A percentile compares a stretch with the other conserved stretches of the same genome.
Conservation (phyloP, 2,329 filamentous ascomycete genomes). For the Bretziella fagacearum region DNA sequence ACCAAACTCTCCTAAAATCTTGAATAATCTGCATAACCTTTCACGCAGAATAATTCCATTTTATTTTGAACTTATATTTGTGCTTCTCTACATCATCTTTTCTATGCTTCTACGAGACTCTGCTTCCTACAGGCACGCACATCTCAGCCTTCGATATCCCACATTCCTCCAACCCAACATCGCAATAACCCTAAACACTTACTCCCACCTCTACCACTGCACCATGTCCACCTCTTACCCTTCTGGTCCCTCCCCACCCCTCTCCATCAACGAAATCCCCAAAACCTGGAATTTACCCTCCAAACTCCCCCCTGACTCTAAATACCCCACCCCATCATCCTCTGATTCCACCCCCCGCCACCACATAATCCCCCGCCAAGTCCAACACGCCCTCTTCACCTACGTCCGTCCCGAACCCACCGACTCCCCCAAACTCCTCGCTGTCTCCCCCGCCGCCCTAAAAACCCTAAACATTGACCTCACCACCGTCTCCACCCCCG, state of each 20-base stretch:
- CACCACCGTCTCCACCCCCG: conserved; percentile 48
- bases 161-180: neutral
- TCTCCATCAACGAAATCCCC: conserved; percentile 36
- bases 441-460: conserved; percentile 62
- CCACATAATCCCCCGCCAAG: conserved; percentile 61
- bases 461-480: conserved; percentile 59
- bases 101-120: neutral
- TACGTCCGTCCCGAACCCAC: conserved; percentile 70
- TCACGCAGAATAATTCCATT: no score
- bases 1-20: neutral
- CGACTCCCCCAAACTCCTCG: conserved; percentile 60
- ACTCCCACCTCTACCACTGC: no score
- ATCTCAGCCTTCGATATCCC: neutral
- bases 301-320: conserved; percentile 56
- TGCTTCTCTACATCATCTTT: neutral
- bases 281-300: conserved; percentile 50
- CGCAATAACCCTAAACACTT: conserved; percentile 7
- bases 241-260: neutral
- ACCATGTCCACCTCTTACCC: neutral
- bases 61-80: neutral
- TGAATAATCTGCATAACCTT: neutral
- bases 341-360: conserved; percentile 70
- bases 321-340: conserved; percentile 61
- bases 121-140: neutral
- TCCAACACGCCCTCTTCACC: conserved; percentile 73